These are phyloP conservation scores for Mycena chlorophos DNA, from an alignment of 768 basidiomycete species.

Conservation along the genomic window DNA sequence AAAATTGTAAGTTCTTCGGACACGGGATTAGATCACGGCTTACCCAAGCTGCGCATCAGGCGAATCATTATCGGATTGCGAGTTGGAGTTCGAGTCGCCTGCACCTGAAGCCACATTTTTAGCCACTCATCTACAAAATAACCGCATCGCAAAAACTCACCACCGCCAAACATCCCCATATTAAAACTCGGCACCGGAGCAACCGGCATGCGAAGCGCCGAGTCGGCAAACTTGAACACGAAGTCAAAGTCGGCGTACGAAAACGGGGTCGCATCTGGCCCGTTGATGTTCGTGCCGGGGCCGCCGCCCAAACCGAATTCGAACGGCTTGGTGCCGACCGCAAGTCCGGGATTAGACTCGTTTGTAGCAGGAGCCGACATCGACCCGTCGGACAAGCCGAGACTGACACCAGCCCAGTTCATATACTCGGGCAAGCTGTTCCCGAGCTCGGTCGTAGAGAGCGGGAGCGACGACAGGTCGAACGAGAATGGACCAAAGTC, in stretches of 20 bases:
- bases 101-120: too few species aligned
- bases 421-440: neutral
- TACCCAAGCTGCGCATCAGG: too few species aligned
- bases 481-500: neutral
- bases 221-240: constrained; percentile 1
- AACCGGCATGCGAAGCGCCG: neutral
- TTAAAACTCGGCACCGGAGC: neutral
- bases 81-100: too few species aligned
- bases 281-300: too few species aligned
- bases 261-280: neutral
- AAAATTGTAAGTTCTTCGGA: too few species aligned
- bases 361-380: neutral
- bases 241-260: constrained; percentile 2
- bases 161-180: neutral
- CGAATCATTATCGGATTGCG: too few species aligned
- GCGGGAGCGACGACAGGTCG: neutral
- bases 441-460: neutral
- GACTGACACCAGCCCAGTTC: neutral
- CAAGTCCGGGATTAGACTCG: neutral
- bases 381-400: too few species aligned
- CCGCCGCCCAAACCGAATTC: neutral
- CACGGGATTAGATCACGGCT: too few species aligned
- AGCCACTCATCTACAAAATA: too few species aligned
- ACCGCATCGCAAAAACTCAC: too few species aligned
- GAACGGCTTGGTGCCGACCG: neutral